These are phyloP conservation scores for Diaporthe aspalathi DNA, from an alignment of 2,329 filamentous ascomycete species.

Conservation along the genomic window DNA sequence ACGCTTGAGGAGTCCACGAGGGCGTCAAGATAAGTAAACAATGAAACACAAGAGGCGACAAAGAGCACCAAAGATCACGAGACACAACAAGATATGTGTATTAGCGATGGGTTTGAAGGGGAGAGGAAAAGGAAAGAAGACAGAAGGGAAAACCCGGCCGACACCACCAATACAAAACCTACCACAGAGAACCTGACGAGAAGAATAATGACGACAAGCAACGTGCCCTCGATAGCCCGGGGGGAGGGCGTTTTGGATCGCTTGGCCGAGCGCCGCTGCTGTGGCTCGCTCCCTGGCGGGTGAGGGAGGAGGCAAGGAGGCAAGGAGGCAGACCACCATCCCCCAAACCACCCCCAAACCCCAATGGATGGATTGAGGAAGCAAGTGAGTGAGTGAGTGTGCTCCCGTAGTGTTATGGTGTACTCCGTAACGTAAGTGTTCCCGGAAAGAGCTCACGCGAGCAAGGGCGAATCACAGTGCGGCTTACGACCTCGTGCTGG, in stretches of 20 bases:
- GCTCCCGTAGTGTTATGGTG: too few relatives aligned
- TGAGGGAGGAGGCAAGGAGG: too few relatives aligned
- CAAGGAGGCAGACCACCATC: too few relatives aligned
- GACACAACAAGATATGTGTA: not conserved
- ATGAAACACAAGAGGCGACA: not conserved
- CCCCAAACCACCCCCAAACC: too few relatives aligned
- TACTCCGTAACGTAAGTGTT: too few relatives aligned
- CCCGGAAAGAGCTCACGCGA: constrained; percentile 38
- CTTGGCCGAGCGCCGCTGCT: constrained; percentile 18
- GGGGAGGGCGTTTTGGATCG: constrained; percentile 9
- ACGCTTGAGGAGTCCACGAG: not conserved
- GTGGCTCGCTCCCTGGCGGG: too few relatives aligned
- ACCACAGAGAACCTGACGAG: not conserved
- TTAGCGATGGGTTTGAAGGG: not conserved
- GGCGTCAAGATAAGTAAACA: not conserved
- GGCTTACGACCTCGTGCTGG: constrained; percentile 36
- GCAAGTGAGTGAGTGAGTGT: too few relatives aligned
- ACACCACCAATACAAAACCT: not conserved
- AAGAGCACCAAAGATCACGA: not conserved
- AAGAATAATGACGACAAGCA: constrained; percentile 11
- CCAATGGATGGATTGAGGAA: too few relatives aligned
- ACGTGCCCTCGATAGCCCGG: constrained; percentile 9
- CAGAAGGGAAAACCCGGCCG: not conserved
- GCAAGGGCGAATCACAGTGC: constrained; percentile 35
- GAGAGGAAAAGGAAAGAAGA: not conserved